Base-by-base conservation (phyloP, 2,329 filamentous ascomycete genomes). In the Aspergillus brasiliensis region DNA sequence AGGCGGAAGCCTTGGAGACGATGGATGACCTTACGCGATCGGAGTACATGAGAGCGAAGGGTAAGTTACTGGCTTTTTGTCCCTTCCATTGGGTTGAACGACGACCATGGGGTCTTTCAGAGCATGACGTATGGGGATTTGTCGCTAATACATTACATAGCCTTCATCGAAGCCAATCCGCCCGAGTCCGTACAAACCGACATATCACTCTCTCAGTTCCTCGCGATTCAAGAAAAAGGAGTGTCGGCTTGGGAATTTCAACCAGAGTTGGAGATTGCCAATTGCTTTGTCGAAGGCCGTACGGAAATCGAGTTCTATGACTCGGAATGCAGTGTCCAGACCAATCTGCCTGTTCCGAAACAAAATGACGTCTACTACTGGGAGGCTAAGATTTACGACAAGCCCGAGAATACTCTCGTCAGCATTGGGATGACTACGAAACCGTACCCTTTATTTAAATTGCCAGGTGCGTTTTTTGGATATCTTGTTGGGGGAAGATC, bases 231-330 rank as follows among this genome's bases (percentile, higher is more conserved):
- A 80, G 95, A 99, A 81, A 99, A 99, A 77, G 95, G 95, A 53
- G 94, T 99, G n/a, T 97, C 95, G 5, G 95, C 95, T 6, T 99
- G 95, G 95, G 95, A 99, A 76, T 99, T 99, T 71, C 95, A 98
- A 76, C 95, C 95, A n/a, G 95, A 99, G 77, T 81, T 98, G 37
- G 95, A 99, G 78, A 97, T 98, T 67, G 95, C 95, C 67, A 98
- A 98, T 78, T 99, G 95, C 77, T 99, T 99, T 73, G 95, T 99
- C 65, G 94, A 99, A 78, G 94, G 82, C 42, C 87, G 95, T 66
- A 99, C 95, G 10, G 95, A 99, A 77, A 97, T 99, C 65, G 95
- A 99, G 75, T 99, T 99, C 80, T 99, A 96, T 73, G 95, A 99
- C 77, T 95, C 92, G 2, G 95, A 96, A 75, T 98, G 94, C 80